These are phyloP conservation scores for Microbotryum violaceum DNA, from an alignment of 1,284 basidiomycete species.

Conservation along the genomic window DNA sequence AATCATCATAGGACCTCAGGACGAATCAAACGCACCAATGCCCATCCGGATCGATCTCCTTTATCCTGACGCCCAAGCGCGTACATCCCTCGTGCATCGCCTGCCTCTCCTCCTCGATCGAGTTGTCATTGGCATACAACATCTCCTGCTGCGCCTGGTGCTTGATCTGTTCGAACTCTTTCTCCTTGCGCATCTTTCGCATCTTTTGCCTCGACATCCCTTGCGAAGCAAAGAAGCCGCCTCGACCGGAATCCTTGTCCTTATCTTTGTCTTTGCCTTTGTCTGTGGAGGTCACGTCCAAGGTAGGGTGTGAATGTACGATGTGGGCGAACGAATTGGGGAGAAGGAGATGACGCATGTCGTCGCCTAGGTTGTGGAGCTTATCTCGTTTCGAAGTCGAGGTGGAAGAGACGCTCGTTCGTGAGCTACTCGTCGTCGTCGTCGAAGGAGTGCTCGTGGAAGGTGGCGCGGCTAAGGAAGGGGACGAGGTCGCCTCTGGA, in stretches of 20 bases:
- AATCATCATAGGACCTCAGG: background rate
- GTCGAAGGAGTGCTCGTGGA: too few relatives aligned
- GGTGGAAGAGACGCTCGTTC: too few relatives aligned
- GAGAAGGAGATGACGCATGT: too few relatives aligned
- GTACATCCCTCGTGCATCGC: constrained; percentile 24
- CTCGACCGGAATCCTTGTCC: too few relatives aligned
- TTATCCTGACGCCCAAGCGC: constrained; percentile 26
- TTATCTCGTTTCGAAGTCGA: too few relatives aligned
- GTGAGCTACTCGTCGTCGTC: too few relatives aligned
- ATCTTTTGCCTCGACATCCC: constrained; percentile 18
- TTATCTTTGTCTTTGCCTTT: too few relatives aligned
- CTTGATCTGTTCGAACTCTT: constrained; percentile 18
- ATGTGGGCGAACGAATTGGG: background rate
- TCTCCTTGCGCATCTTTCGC: constrained; percentile 22
- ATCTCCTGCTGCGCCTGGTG: constrained; percentile 27
- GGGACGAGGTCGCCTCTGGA: background rate
- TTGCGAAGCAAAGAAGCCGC: too few relatives aligned
- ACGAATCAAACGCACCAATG: constrained; percentile 22
- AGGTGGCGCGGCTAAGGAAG: too few relatives aligned
- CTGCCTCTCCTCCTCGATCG: constrained; percentile 27
- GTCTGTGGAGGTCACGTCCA: background rate
- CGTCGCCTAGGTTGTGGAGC: too few relatives aligned
- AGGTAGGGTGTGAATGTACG: background rate
- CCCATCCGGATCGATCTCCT: constrained; percentile 34
- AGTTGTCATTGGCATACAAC: constrained; percentile 24